phyloP scores from a whole-genome alignment of 805 yeast species.

The Saturnispora quitensis region DNA sequence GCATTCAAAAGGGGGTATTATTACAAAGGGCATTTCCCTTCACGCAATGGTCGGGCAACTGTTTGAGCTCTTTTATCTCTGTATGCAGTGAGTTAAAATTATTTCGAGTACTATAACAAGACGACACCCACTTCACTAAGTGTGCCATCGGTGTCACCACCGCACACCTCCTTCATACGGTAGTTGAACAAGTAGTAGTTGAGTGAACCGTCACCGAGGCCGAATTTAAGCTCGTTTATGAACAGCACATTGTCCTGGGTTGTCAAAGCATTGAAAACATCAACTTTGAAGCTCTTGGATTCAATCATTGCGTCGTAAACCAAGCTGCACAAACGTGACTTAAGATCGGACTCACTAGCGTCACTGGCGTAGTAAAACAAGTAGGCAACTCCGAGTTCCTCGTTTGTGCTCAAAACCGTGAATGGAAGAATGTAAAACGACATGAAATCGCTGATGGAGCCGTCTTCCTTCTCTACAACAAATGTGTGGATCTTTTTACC shows the following conservation, averaged over 20 bases:
- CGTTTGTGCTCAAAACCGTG: constrained; percentile 66
- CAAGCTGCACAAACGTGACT: constrained; percentile 12
- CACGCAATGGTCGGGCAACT: too few relatives aligned
- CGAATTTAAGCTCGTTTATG: constrained; percentile 76
- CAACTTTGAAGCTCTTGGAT: constrained; percentile 60
- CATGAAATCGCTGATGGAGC: constrained; percentile 75
- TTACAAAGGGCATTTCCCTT: too few relatives aligned
- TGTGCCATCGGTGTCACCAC: constrained; percentile 42
- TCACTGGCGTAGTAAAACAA: constrained; percentile 79
- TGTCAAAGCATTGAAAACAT: constrained; percentile 89
- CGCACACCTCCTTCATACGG: constrained; percentile 67
- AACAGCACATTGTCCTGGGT: constrained; percentile 84
- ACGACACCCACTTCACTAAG: constrained; percentile 88
- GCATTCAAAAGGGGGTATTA: too few relatives aligned
- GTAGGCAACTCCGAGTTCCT: constrained; percentile 76
- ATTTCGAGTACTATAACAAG: constrained; percentile 40
- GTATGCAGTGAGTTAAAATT: too few relatives aligned
- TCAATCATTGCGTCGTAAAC: constrained; percentile 41
- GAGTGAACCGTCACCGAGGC: constrained; percentile 86
- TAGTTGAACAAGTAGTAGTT: constrained; percentile 91
- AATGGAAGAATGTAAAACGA: constrained; percentile 87
- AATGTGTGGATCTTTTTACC: constrained; percentile 57
- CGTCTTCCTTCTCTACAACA: constrained; percentile 57
- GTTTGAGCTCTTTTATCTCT: too few relatives aligned
- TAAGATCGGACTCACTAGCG: constrained; percentile 26